Conservation (phyloP, 2,329 filamentous ascomycete genomes). For the Clonostachys solani region DNA sequence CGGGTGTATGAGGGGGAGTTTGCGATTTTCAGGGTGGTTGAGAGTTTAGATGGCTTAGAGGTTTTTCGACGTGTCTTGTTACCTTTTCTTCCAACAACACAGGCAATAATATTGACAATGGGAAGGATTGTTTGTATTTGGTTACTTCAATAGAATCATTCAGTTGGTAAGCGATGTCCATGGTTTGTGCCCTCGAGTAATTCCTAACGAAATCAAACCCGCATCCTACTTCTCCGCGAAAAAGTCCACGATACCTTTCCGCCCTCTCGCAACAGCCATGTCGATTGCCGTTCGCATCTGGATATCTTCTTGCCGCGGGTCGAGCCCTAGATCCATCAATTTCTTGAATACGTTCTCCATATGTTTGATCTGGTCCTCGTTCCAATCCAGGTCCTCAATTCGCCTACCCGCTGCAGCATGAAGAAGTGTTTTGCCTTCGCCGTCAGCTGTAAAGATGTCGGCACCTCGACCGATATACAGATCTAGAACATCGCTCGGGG, state of each 20-base stretch:
- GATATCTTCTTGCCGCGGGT: conserved; percentile 11
- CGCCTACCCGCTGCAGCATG: conserved; percentile 8
- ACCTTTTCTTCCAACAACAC: too few relatives aligned
- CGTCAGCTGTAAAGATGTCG: conserved; percentile 7
- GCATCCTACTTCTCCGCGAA: conserved; percentile 5
- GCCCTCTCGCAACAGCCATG: conserved; percentile 15
- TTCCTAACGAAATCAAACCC: too few relatives aligned
- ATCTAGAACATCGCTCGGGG: background rate
- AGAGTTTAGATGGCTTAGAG: too few relatives aligned
- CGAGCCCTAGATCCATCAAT: conserved; percentile 10
- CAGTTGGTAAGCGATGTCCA: too few relatives aligned
- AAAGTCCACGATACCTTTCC: conserved; percentile 9
- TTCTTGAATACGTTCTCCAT: conserved; percentile 5
- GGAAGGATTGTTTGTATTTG: too few relatives aligned
- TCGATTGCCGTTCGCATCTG: conserved; percentile 12
- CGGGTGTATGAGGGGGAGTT: too few relatives aligned
- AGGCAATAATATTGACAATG: too few relatives aligned
- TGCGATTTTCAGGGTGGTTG: too few relatives aligned
- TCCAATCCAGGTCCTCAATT: background rate
- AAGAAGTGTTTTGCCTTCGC: conserved; percentile 9
- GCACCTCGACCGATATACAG: background rate
- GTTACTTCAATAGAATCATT: too few relatives aligned
- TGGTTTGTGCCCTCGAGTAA: too few relatives aligned
- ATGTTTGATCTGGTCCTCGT: background rate
- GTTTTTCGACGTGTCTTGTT: too few relatives aligned